These are phyloP conservation scores for Pythium rhizo-oryzae DNA, from an alignment of 352 stramenopile species.

Conservation along the genomic window DNA sequence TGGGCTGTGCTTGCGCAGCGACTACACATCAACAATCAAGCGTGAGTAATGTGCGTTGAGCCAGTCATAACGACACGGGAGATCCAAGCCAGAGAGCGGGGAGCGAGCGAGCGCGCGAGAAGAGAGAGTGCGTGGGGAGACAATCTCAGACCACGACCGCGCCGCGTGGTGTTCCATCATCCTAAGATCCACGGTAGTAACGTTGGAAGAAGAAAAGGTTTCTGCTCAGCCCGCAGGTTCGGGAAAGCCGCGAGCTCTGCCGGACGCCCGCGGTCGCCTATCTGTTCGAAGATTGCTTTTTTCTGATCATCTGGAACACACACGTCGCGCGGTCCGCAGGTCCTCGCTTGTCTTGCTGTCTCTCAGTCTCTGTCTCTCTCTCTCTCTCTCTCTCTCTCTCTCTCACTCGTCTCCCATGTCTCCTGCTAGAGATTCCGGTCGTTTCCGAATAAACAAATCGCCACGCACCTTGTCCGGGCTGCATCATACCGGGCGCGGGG, in stretches of 20 bases:
- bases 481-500: slow-evolving; percentile 85
- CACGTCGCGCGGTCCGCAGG: background rate
- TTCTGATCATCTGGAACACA: slow-evolving; percentile 76
- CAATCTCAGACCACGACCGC: no score
- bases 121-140: background rate
- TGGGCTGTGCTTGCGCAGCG: slow-evolving; percentile 76
- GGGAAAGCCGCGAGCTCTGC: slow-evolving; percentile 51
- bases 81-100: background rate
- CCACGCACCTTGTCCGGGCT: slow-evolving; percentile 81
- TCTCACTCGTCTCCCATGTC: slow-evolving; percentile 8
- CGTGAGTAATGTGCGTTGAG: slow-evolving; percentile 1
- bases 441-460: slow-evolving; percentile 6
- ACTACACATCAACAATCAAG: slow-evolving; percentile 39
- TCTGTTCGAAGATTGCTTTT: no score
- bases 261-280: slow-evolving; percentile 72
- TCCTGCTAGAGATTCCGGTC: background rate
- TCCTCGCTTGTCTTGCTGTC: slow-evolving; percentile 2
- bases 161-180: slow-evolving; percentile 61
- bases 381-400: no score
- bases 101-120: slow-evolving; percentile 14
- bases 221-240: slow-evolving; percentile 61
- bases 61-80: background rate
- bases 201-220: slow-evolving; percentile 45
- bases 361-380: slow-evolving; percentile 13
- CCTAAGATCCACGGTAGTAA: slow-evolving; percentile 88